Evolutionary conservation across 1,139 yeast genomes (phyloP), one percentile per base, ranked within the genome.

Genomic region (Yamadazyma oceani): DNA sequence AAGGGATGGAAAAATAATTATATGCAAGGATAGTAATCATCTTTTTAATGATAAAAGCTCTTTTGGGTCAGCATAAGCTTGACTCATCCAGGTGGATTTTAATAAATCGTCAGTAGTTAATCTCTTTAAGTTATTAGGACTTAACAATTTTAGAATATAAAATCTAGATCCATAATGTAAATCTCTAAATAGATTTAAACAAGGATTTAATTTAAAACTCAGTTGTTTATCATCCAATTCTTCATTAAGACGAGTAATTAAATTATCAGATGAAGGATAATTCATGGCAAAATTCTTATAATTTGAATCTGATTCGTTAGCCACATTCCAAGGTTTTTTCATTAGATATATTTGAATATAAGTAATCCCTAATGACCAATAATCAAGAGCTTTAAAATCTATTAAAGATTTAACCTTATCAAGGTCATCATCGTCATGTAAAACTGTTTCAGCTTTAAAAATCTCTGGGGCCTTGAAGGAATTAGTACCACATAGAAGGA

Each of bases 391-490:
- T 39, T 61, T 60, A 36, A 66, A 62, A 19, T 54, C 46, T 19
- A 52, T 37, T n/a, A 43, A 35, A 4, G 45, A 39, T 25, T 41
- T 44, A 6, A 46, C 27, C 26, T 42, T 32, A 10, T 38, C 35
- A n/a, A 42, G 22, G 24, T 34, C 32, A 8, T 39, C 36, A 9
- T 39, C 46, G 11, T 41, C 40, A 2, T 34, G 33, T 9, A 51
- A 35, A 9, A 42, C 39, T 2, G 35, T 28, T 39, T 66, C 73
- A 31, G 54, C 51, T 12, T 50, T 45, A 44, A 67, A 71, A 29
- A 75, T 49, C 49, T 78, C 82, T 0, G 83, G 82, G 0, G 82
- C 75, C 49, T 75, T 78, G 53, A 75, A 78, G 14, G 78, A 69
- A 26, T 62, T 64, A 2, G 83, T 78, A 1, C 83, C 83, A 42